Conservation (phyloP, 495 filamentous ascomycete species). For the Hyaloscypha variabilis region DNA sequence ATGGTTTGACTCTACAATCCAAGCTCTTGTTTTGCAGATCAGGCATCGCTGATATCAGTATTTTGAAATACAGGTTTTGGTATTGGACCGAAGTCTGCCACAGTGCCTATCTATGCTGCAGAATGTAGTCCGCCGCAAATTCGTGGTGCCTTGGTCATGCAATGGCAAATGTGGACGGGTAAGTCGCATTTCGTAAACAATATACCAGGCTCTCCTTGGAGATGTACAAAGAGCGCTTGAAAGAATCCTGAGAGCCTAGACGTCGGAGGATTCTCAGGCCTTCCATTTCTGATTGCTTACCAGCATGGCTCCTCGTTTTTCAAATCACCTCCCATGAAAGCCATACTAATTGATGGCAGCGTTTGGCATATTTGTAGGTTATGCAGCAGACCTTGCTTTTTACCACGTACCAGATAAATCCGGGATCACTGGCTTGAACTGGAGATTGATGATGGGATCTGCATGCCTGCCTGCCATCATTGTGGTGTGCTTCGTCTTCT, state of each 20-base stretch:
- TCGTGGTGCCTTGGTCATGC: conserved; percentile 77
- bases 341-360: conserved; percentile 38
- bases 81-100: conserved; percentile 81
- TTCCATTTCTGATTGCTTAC: no score
- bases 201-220: no score
- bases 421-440: conserved; percentile 68
- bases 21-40: no score
- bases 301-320: no score
- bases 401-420: conserved; percentile 57
- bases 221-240: no score
- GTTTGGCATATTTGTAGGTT: conserved; percentile 81
- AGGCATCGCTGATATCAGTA: no score
- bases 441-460: conserved; percentile 84
- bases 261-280: no score
- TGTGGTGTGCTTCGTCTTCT: conserved; percentile 68
- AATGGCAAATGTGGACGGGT: conserved; percentile 77
- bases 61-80: conserved; percentile 51
- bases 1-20: no score
- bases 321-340: no score
- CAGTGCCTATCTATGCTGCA: conserved; percentile 77
- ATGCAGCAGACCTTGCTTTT: conserved; percentile 72
- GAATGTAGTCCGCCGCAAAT: conserved; percentile 73
- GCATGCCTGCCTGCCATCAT: conserved; percentile 74
- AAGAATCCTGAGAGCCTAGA: no score
- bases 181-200: neutral